These are phyloP conservation scores for Verticillium albo-atrum DNA, from an alignment of 2,329 filamentous ascomycete species.

Conservation along the genomic window DNA sequence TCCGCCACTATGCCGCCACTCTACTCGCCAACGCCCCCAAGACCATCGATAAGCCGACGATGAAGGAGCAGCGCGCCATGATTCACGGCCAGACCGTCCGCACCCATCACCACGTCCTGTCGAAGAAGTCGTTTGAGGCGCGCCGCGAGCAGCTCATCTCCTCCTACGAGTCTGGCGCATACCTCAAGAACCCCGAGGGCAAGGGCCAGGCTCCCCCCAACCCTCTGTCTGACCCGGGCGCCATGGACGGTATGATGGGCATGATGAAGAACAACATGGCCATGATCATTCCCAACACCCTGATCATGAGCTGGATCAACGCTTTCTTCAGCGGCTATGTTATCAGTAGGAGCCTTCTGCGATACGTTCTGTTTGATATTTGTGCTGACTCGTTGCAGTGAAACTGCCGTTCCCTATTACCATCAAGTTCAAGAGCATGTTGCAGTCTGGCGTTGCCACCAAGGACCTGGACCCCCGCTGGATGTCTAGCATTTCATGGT, in stretches of 20 bases:
- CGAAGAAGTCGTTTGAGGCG: slow-evolving; percentile 68
- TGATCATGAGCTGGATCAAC: slow-evolving; percentile 99
- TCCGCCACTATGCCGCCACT: slow-evolving; percentile 94
- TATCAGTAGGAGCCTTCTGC: slow-evolving; percentile 79
- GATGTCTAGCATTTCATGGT: slow-evolving; percentile 99
- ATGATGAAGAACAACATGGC: slow-evolving; percentile 99
- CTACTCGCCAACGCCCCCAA: slow-evolving; percentile 84
- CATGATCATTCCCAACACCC: slow-evolving; percentile 97
- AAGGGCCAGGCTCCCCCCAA: slow-evolving; percentile 86
- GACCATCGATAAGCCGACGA: slow-evolving; percentile 66
- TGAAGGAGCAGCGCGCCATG: slow-evolving; percentile 83
- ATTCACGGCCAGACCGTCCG: slow-evolving; percentile 81
- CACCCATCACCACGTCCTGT: slow-evolving; percentile 75
- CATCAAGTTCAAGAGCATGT: slow-evolving; percentile 99
- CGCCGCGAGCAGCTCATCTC: slow-evolving; percentile 78
- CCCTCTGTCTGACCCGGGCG: slow-evolving; percentile 89
- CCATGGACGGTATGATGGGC: slow-evolving; percentile 99
- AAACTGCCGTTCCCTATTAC: slow-evolving; percentile 97
- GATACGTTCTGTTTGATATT: too few relatives aligned
- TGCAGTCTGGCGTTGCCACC: slow-evolving; percentile 94
- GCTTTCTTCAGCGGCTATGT: slow-evolving; percentile 98
- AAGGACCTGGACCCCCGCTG: slow-evolving; percentile 94
- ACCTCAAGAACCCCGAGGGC: slow-evolving; percentile 82
- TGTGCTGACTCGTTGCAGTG: slow-evolving; percentile 47
- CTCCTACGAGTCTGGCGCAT: slow-evolving; percentile 80